Conservation (phyloP, 441 rosid genomes). For the Cnidoscolus chayamansa region DNA sequence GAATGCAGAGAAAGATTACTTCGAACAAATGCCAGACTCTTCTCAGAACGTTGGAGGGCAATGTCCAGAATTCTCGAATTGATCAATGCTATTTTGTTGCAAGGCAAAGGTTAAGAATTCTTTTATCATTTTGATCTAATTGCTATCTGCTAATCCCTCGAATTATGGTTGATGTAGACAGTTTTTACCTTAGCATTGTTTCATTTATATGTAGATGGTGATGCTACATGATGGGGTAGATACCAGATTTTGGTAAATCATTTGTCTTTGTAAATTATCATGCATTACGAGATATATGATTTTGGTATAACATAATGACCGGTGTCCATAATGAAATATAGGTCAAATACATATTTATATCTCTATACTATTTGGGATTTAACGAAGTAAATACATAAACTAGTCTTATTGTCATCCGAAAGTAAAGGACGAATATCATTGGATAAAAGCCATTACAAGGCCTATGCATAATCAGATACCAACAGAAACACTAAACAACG, state of each 20-base stretch:
- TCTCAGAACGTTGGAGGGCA: background rate
- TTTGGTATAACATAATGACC: no score
- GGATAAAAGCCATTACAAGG: no score
- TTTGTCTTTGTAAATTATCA: background rate
- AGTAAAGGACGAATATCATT: no score
- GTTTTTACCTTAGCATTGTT: background rate
- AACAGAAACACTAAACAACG: no score
- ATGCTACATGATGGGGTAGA: background rate
- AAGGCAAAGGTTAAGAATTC: no score
- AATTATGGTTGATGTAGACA: background rate
- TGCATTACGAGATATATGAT: no score
- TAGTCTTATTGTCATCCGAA: no score
- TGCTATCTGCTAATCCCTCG: background rate
- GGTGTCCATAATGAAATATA: no score
- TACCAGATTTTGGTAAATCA: background rate
- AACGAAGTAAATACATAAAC: no score
- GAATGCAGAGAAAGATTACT: slow-evolving; percentile 58
- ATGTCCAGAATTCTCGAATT: background rate
- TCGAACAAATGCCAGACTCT: slow-evolving; percentile 25
- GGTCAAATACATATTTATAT: no score
- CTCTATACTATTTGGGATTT: no score
- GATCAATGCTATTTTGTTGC: background rate
- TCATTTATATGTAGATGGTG: background rate
- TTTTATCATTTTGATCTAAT: background rate
- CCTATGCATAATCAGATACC: no score